Evolutionary conservation across 345 rosid genomes (phyloP), one percentile per base, ranked within the genome.

Genomic region (Brassica nigra): DNA sequence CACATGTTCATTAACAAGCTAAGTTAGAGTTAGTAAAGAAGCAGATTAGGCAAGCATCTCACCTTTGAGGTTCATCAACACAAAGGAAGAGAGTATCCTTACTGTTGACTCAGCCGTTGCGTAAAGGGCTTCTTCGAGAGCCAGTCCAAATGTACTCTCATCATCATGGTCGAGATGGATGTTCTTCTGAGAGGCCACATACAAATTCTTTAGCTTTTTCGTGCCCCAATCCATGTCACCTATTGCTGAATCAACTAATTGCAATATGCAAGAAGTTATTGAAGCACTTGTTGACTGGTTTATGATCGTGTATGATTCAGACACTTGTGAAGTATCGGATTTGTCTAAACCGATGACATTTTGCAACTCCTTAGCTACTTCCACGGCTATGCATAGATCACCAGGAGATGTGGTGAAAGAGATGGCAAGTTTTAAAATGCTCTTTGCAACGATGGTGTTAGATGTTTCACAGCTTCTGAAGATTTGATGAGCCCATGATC

Each of bases 41-140:
- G 78, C 42, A 47, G 55, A 76, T 62, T 4, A 59, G 75, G 79
- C 27, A 49, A 39, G 15, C 14, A 23, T 69, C 86, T 88, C 74
- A 89, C 98, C 90, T 79, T 83, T 90, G 33, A 93, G 88, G 86
- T 76, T 88, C 90, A 88, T 89, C 73, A 87, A 75, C 76, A 86
- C 90, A 78, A 93, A 93, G 78, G 88, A 87, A 62, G 98, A 90
- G 30, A 91, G 75, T 30, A 89, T 84, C 75, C 81, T 85, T 4
- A 86, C 88, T 28, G 87, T 85, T 52, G 89, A 90, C 80, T 87
- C 91, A 52, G 92, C 85, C 82, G 85, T 86, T 0, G 76, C 73
- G 86, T 86, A 87, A 62, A 91, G 87, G 16, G 83, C 86, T 78
- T 89, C 89, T 79, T 89, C 97, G 1, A 85, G 86, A 52, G 36